Evolutionary conservation across 139 green algal species (phyloP).

Genomic region (Diplosphaera chodatii): DNA sequence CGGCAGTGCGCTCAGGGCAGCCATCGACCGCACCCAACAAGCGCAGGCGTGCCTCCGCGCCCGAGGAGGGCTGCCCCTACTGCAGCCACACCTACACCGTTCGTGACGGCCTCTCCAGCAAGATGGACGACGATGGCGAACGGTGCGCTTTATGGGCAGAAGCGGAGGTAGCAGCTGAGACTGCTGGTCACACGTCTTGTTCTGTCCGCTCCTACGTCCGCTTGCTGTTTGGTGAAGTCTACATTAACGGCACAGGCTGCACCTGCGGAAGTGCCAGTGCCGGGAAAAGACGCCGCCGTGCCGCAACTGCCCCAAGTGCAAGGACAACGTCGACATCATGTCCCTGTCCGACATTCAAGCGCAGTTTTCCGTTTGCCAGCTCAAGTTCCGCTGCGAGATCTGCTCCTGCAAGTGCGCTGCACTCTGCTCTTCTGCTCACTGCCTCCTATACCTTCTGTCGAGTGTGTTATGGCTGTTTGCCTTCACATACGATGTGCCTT

Average conservation of each 20-base stretch:
- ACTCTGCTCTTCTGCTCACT: neutral
- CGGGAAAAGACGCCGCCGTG: constrained; percentile 41
- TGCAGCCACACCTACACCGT: constrained; percentile 44
- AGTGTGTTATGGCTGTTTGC: too few species aligned
- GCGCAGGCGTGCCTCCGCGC: constrained; percentile 20
- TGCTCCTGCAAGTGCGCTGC: constrained; percentile 35
- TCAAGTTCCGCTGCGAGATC: constrained; percentile 26
- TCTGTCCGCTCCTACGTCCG: too few species aligned
- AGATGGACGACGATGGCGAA: constrained; percentile 17
- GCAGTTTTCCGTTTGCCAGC: constrained; percentile 28
- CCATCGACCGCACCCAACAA: neutral
- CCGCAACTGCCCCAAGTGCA: constrained; percentile 43
- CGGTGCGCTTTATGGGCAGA: too few species aligned
- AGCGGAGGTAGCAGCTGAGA: too few species aligned
- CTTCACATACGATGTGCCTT: too few species aligned
- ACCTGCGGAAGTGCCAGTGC: constrained; percentile 47
- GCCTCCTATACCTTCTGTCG: too few species aligned
- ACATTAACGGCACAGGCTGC: constrained; percentile 24
- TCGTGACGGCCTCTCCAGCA: constrained; percentile 30
- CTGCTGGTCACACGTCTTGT: too few species aligned
- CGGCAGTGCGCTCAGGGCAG: constrained; percentile 1
- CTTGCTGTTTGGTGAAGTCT: too few species aligned
- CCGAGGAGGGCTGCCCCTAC: constrained; percentile 36
- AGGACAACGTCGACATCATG: constrained; percentile 36
- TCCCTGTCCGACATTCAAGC: constrained; percentile 13